Conservation (phyloP, 2,329 filamentous ascomycete species). For the Colletotrichum lentis region DNA sequence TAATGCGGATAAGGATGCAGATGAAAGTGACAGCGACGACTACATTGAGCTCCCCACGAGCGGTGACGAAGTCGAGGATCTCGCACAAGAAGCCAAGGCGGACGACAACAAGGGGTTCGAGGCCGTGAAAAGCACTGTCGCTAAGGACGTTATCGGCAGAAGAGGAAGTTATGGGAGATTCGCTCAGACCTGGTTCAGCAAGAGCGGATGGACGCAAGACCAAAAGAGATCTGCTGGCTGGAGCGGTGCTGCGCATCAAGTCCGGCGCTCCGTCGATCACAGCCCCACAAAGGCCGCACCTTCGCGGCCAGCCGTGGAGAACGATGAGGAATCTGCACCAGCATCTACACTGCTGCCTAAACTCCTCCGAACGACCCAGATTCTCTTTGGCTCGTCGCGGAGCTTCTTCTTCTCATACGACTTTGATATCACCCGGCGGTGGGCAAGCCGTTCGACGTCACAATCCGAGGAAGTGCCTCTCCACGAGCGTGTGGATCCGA, state of each 20-base stretch:
- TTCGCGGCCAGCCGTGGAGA: constrained; percentile 51
- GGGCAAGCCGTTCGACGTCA: constrained; percentile 54
- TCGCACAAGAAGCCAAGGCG: constrained; percentile 46
- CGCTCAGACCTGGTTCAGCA: constrained; percentile 90
- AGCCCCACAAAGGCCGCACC: constrained; percentile 37
- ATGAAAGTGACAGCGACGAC: constrained; percentile 59
- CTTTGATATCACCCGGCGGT: constrained; percentile 81
- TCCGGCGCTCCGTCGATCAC: constrained; percentile 32
- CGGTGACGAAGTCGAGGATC: constrained; percentile 57
- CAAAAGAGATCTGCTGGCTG: constrained; percentile 75
- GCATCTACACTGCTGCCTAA: constrained; percentile 76
- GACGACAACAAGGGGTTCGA: constrained; percentile 40
- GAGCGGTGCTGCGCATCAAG: constrained; percentile 53
- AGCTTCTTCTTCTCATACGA: constrained; percentile 98
- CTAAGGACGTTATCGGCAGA: constrained; percentile 85
- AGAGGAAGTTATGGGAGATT: constrained; percentile 89
- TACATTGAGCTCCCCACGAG: constrained; percentile 48
- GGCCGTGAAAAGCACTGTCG: constrained; percentile 69
- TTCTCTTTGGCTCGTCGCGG: constrained; percentile 81
- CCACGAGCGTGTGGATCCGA: constrained; percentile 74
- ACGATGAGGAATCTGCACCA: constrained; percentile 45
- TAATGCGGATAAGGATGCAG: constrained; percentile 51
- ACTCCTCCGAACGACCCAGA: constrained; percentile 80
- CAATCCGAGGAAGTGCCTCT: constrained; percentile 65
- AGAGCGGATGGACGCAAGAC: constrained; percentile 79